Conservation (phyloP, 2,329 filamentous ascomycete genomes). For the Cryphonectria carpinicola region DNA sequence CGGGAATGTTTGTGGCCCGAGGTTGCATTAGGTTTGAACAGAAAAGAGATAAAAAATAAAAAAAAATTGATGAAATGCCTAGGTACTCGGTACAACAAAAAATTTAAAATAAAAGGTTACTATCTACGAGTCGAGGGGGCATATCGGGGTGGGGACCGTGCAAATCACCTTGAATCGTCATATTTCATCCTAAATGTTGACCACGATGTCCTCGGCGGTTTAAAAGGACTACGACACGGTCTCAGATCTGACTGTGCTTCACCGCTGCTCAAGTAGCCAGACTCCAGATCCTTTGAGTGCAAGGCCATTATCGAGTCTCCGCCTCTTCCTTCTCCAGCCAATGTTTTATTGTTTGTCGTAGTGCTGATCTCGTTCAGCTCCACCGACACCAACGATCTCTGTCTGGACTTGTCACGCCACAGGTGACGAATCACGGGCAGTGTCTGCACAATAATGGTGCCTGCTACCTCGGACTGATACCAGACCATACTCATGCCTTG, state of each 20-base stretch:
- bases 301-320: not conserved
- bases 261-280: not conserved
- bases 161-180: constrained; percentile 1
- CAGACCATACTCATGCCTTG: constrained; percentile 51
- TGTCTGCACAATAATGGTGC: constrained; percentile 59
- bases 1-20: not conserved
- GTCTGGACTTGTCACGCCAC: constrained; percentile 45
- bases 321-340: not conserved
- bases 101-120: not conserved
- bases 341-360: not conserved
- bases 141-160: not conserved
- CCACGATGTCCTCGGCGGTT: constrained; percentile 4
- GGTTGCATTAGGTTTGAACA: not conserved
- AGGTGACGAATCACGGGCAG: constrained; percentile 56
- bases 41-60: not conserved
- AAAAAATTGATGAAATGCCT: not conserved
- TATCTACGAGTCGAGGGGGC: not conserved
- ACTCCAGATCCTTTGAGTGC: constrained; percentile 2
- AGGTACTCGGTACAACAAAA: not conserved
- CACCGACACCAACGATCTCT: constrained; percentile 39
- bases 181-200: constrained; percentile 8
- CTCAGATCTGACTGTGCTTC: not conserved
- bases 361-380: constrained; percentile 24
- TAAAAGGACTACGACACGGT: not conserved
- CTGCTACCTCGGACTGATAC: constrained; percentile 56